Base-by-base conservation (phyloP, 805 yeast species). In the Myxozyma neglecta region DNA sequence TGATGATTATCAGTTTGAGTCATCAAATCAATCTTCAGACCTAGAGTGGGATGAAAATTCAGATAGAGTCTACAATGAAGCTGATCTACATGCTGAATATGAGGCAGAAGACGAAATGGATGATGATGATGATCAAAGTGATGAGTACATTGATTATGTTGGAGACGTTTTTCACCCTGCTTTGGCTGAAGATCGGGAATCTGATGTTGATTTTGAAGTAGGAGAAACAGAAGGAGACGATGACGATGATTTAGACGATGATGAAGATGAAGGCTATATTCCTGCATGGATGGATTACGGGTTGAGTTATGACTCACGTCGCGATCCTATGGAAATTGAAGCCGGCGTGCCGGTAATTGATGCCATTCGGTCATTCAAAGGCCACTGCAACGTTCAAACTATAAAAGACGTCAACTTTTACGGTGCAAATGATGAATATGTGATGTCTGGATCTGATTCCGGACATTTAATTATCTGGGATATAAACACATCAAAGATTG, bases 401-500 rank as follows among this genome's bases (percentile, higher is more conserved):
- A 63, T 65, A 16, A 65, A 60, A 42, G 66, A 65, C 36, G 69
- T 65, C 14, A 61, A 61, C 37, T 66, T 65, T 35, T 66, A 37
- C 44, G 69, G 69, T 11, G 49, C 53, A 20, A 34, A 58, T 29
- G 69, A 66, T 47, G 69, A 66, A 44, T 66, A 65, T 40, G 59
- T 66, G 20, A 49, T 66, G 57, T 60, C 68, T 13, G 69, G 68
- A n/a, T 66, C 69, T 7, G 69, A 65, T 43, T 58, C 58, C 43
- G 68, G 68, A 9, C 62, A 65, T 36, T 36, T 66, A 35, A 65
- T 66, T 40, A 53, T 66, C 24, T 66, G 69, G 69, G 61, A 64
- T 14, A 60, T 53, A 42, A 10, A 35, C 1, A 57, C 64, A 2
- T 40, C 60, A 11, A 49, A 48, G 13, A 53, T 64, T 16, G 61